Conservation (phyloP, 2,329 filamentous ascomycete genomes). For the Colletotrichum liriopes region DNA sequence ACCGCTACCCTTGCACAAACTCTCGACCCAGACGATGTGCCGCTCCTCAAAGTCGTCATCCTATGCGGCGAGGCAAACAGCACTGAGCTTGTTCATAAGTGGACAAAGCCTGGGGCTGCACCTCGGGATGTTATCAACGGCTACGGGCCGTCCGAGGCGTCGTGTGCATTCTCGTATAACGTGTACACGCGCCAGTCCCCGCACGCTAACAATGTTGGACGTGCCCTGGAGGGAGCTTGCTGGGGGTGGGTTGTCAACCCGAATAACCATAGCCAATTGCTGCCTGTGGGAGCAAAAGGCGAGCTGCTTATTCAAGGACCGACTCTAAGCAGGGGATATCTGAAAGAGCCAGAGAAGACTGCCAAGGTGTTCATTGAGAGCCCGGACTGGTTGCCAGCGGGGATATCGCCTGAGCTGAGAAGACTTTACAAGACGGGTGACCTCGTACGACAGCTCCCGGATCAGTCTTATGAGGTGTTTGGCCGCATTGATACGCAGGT, state of each 20-base stretch:
- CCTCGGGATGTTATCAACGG: conserved; percentile 58
- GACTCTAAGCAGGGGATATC: conserved; percentile 64
- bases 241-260: conserved; percentile 65
- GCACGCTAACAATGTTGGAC: conserved; percentile 62
- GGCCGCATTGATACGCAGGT: conserved; percentile 46
- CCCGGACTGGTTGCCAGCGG: conserved; percentile 52
- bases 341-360: conserved; percentile 63
- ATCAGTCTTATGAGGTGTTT: conserved; percentile 40
- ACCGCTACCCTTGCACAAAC: conserved; percentile 70
- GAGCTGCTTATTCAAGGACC: conserved; percentile 75
- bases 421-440: conserved; percentile 63
- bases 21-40: conserved; percentile 54
- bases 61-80: conserved; percentile 65
- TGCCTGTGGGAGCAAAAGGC: conserved; percentile 68
- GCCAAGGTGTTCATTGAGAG: conserved; percentile 61
- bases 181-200: conserved; percentile 48
- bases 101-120: conserved; percentile 49
- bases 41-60: conserved; percentile 52
- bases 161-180: conserved; percentile 61
- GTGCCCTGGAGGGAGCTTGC: conserved; percentile 64
- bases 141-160: conserved; percentile 67
- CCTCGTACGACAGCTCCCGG: conserved; percentile 48
- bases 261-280: conserved; percentile 63
- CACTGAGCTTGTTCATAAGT: conserved; percentile 60
- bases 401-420: not conserved